Percentiles rank a stretch among this genome's conserved stretches.
These are phyloP conservation scores for Rugosomyces carneus DNA, from an alignment of 1,284 basidiomycete species.

Conservation along the genomic window DNA sequence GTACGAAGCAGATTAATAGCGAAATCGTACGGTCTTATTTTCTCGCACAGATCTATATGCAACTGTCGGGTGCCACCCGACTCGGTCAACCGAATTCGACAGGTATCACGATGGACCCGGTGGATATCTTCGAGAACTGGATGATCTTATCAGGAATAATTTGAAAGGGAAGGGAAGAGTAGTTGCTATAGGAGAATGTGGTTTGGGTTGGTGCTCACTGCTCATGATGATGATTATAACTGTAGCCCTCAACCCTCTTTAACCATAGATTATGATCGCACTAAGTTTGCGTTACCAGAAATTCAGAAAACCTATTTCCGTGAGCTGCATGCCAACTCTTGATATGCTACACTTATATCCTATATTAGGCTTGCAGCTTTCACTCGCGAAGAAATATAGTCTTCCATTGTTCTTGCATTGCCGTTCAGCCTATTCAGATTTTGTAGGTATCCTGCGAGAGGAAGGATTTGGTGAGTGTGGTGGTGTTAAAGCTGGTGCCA, in stretches of 20 bases:
- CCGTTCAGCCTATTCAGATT: constrained; percentile 69
- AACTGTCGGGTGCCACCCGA: constrained; percentile 86
- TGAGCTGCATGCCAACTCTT: constrained; percentile 18
- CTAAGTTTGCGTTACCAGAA: constrained; percentile 62
- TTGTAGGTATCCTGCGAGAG: constrained; percentile 62
- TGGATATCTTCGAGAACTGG: constrained; percentile 61
- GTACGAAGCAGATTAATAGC: constrained; percentile 27
- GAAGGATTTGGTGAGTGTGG: constrained; percentile 60
- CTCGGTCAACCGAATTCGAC: constrained; percentile 75
- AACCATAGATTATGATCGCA: constrained; percentile 78
- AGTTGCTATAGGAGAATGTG: constrained; percentile 84
- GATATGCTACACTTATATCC: not conserved
- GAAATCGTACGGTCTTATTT: constrained; percentile 1
- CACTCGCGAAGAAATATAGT: constrained; percentile 64
- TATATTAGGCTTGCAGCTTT: constrained; percentile 55
- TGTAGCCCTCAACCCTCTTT: not conserved
- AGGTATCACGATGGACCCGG: constrained; percentile 51
- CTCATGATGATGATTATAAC: not conserved
- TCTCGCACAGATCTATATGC: constrained; percentile 54
- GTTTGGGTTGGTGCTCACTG: constrained; percentile 50
- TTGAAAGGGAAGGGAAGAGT: constrained; percentile 51
- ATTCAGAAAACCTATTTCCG: constrained; percentile 71
- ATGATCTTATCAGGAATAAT: constrained; percentile 50
- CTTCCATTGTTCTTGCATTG: constrained; percentile 87
- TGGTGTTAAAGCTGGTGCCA: constrained; percentile 46